phyloP scores from a whole-genome alignment of 768 basidiomycete species.

The Mycena vitilis region DNA sequence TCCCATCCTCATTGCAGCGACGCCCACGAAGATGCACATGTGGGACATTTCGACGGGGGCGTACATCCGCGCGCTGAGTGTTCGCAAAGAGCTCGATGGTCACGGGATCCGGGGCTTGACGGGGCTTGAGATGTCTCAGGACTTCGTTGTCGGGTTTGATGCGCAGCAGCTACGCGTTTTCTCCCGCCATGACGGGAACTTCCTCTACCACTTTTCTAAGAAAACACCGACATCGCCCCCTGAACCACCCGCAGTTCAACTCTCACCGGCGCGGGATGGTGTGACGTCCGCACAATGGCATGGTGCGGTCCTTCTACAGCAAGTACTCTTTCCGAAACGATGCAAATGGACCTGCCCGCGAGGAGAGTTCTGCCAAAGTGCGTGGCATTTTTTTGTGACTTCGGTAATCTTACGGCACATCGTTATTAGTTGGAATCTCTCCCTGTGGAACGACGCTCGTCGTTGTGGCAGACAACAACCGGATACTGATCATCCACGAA shows the following conservation, averaged over 20 bases:
- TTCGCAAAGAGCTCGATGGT: background rate
- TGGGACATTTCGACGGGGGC: conserved; percentile 16
- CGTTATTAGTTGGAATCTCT: conserved; percentile 8
- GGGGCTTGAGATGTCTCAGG: background rate
- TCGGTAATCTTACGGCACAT: background rate
- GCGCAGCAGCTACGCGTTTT: background rate
- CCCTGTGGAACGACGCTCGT: conserved; percentile 11
- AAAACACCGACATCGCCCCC: background rate
- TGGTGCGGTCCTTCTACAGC: background rate
- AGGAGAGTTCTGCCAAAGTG: background rate
- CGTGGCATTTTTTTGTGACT: background rate
- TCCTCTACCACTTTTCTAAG: conserved; percentile 13
- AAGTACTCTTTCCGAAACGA: conserved; percentile 7
- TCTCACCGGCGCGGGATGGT: background rate
- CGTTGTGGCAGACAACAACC: background rate
- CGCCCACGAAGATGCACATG: background rate
- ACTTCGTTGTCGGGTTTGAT: conserved; percentile 7
- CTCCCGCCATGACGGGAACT: conserved; percentile 21
- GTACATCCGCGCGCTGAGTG: background rate
- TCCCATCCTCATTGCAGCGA: conserved; percentile 1
- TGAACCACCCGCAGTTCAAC: background rate
- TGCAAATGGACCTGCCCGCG: conserved; percentile 1
- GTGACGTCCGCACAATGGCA: background rate
- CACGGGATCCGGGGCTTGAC: background rate
- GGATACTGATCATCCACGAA: conserved; percentile 5